Evolutionary conservation across 441 rosid genomes (phyloP), one percentile per base, ranked within the genome.

Genomic region (Isatis lusitanica): DNA sequence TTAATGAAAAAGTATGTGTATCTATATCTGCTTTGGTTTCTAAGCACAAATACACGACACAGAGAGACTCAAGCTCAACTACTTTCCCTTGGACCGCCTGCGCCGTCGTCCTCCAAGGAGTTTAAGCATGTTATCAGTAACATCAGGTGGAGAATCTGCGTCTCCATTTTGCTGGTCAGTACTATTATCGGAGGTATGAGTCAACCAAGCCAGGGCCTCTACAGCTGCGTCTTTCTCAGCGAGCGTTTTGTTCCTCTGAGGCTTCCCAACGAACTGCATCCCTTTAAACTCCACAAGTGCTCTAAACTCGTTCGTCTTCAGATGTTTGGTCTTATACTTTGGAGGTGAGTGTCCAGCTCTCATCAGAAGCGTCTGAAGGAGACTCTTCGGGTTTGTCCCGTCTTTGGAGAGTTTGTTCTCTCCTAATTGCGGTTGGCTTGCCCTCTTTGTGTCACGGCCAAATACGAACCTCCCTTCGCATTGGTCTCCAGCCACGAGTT

Each of bases 311-410:
- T 96, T 93, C 0, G 96, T 87, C 83, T 93, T 90, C 4, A 96
- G 90, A 77, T 93, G 99, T 83, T 96, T 96, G 0, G 96, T 88
- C 77, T 91, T 96, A 87, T 96, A 96, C 57, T 87, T 96, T 38
- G 99, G 99, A 78, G 99, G 98, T 36, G 97, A 89, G 78, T 96
- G 97, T 33, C 97, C 98, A 1, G 99, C 98, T 81, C 99, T 85
- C 98, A 91, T 91, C 79, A 96, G 65, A 68, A 91, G 86, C 46
- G 98, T 96, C 64, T 96, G 99, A 50, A 96, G 86, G 83, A 93
- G 88, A 86, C 97, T 91, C 82, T 96, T 93, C 0, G 99, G 98
- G 72, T 93, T 93, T 48, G 94, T 87, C 74, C 99, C 98, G 42
- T 93, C 99, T 86, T 82, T 88, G 0, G 87, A 80, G 71, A 87